phyloP scores from a whole-genome alignment of 164 flowering plant species.

The Vitis riparia region DNA sequence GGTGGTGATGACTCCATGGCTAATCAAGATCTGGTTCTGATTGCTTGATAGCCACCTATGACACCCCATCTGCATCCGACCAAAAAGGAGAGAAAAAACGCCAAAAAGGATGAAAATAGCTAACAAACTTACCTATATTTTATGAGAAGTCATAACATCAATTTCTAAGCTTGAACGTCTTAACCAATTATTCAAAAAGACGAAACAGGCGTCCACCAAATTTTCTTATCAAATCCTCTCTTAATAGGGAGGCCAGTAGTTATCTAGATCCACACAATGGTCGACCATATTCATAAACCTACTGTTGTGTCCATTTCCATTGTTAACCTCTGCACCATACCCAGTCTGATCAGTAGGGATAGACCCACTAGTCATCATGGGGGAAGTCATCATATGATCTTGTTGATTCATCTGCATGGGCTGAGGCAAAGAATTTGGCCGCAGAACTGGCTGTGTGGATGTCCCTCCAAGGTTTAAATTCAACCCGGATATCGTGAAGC shows the following conservation, averaged over 20 bases:
- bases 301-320: slow-evolving; percentile 16
- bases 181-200: too few species aligned
- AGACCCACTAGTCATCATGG: slow-evolving; percentile 25
- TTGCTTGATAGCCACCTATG: too few species aligned
- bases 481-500: slow-evolving; percentile 73
- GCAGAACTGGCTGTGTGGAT: slow-evolving; percentile 22
- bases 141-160: too few species aligned
- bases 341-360: slow-evolving; percentile 11
- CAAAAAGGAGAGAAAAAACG: too few species aligned
- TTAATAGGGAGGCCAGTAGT: slow-evolving; percentile 64
- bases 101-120: too few species aligned
- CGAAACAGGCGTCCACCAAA: too few species aligned
- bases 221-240: not conserved
- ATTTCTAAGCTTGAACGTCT: too few species aligned
- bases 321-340: slow-evolving; percentile 30
- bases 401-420: slow-evolving; percentile 26
- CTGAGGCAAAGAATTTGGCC: slow-evolving; percentile 20
- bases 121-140: too few species aligned
- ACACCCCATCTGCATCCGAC: too few species aligned
- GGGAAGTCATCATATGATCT: slow-evolving; percentile 20
- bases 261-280: slow-evolving; percentile 62
- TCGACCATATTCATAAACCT: slow-evolving; percentile 50
- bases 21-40: too few species aligned
- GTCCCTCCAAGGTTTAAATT: slow-evolving; percentile 65
- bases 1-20: too few species aligned